Evolutionary conservation across 1,284 basidiomycete species (phyloP).

Genomic region (Xanthoconium separans): DNA sequence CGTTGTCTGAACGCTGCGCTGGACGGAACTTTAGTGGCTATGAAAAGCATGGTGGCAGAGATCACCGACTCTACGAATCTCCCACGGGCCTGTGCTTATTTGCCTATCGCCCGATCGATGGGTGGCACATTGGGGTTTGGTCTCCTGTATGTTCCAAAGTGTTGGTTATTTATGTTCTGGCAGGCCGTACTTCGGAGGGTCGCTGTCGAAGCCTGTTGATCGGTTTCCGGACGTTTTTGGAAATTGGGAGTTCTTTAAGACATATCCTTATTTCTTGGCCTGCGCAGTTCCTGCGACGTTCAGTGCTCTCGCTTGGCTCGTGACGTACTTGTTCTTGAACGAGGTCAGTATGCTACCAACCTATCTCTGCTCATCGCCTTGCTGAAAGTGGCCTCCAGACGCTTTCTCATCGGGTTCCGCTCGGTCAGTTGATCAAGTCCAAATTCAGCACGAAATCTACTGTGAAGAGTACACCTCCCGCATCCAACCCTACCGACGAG

Average conservation of each 20-base stretch:
- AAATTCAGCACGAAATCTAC: constrained; percentile 15
- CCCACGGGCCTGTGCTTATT: constrained; percentile 63
- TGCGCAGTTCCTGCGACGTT: constrained; percentile 69
- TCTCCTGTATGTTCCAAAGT: not conserved
- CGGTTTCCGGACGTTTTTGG: constrained; percentile 67
- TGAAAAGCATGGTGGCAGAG: constrained; percentile 73
- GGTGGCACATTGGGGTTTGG: constrained; percentile 49
- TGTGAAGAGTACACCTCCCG: not conserved
- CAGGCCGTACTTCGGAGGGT: constrained; percentile 72
- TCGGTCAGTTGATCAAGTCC: constrained; percentile 19
- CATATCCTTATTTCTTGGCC: constrained; percentile 75
- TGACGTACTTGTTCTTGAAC: constrained; percentile 58
- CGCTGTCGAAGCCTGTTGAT: constrained; percentile 64
- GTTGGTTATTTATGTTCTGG: constrained; percentile 23
- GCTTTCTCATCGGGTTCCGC: constrained; percentile 12
- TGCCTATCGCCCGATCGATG: constrained; percentile 60
- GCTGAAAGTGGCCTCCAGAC: constrained; percentile 20
- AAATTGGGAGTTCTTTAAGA: constrained; percentile 56
- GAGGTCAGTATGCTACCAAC: constrained; percentile 43
- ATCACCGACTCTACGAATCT: constrained; percentile 73
- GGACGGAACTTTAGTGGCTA: constrained; percentile 58
- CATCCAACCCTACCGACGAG: constrained; percentile 6
- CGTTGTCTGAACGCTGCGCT: constrained; percentile 53
- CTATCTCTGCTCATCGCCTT: not conserved
- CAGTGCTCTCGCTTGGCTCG: constrained; percentile 58